Evolutionary conservation across 805 yeast species (phyloP), one percentile per base, ranked within the genome.

Genomic region (Pichia nanzhaoensis): DNA sequence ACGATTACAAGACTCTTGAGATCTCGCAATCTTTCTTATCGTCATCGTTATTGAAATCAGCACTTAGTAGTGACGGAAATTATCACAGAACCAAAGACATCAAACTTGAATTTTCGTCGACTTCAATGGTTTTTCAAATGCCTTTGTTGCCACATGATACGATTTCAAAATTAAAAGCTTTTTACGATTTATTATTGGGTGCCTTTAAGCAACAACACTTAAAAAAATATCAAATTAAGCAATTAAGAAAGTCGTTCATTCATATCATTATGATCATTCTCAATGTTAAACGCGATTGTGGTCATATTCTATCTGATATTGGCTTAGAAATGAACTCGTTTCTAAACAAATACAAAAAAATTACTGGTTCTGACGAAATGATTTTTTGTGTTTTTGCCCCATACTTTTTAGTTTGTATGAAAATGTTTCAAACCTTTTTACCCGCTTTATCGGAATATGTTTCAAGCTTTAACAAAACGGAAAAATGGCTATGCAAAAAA

Each of bases 171-270:
- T 20, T 44, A 2, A 7, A 34, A 20, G 49, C 46, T 3, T 45
- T 47, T 35, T 35, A 48, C 6, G 38, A 37, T 19, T 18, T 47
- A 6, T 18, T 50, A 5, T 34, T 41, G 8, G 45, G 42, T 12
- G 38, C 42, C 2, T 19, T 50, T 6, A 37, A 36, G 21, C 24
- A 16, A 6, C 35, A 41, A 2, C 24, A 16, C 3, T 34, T 47
- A 2, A 24, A 8, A 5, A 30, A 35, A 2, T 43, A 45, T 1
- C 37, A 41, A 2, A 41, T 55, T 5, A 39, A 31, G 6, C 44
- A 50, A 34, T n/a, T 61, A 1, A 48, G 65, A 35, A 55, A 53
- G 34, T 39, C 51, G 6, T 51, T 59, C 32, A 59, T 61, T 6
- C 45, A 55, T 22, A 16, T 61, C 18, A 27, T 56, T 5, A 59